Evolutionary conservation across 1,284 basidiomycete species (phyloP).

Genomic region (Erythrobasidium hasegawianum): DNA sequence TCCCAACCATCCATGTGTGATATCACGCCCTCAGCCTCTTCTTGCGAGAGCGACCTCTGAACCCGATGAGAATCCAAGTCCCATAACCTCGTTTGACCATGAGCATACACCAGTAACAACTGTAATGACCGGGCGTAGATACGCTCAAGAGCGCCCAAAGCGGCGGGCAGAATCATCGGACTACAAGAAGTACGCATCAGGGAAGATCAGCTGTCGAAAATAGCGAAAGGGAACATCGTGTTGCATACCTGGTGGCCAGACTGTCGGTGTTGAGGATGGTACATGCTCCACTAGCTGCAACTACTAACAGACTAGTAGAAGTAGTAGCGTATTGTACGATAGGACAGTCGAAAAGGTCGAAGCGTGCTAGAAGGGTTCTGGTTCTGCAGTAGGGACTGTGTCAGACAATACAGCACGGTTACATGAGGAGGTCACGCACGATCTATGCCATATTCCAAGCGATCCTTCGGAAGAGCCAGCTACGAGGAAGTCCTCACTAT

Average conservation of each 20-base stretch:
- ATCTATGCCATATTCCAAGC: slow-evolving; percentile 9
- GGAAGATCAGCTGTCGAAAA: too few species aligned
- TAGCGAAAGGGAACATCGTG: too few species aligned
- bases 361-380: background rate
- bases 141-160: background rate
- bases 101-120: slow-evolving; percentile 70
- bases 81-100: slow-evolving; percentile 79
- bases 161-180: slow-evolving; percentile 5
- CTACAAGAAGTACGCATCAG: too few species aligned
- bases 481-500: background rate
- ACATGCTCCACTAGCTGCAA: slow-evolving; percentile 9
- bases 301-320: background rate
- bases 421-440: slow-evolving; percentile 1
- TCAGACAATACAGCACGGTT: background rate
- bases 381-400: background rate
- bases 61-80: slow-evolving; percentile 80
- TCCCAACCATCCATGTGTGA: slow-evolving; percentile 63
- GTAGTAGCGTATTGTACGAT: slow-evolving; percentile 8
- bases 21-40: slow-evolving; percentile 72
- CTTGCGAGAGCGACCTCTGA: slow-evolving; percentile 70
- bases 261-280: slow-evolving; percentile 1
- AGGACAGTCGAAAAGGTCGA: slow-evolving; percentile 12
- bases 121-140: slow-evolving; percentile 47
- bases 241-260: background rate
- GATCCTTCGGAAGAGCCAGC: background rate